Evolutionary conservation across 176 grass and related monocot species (phyloP).

Genomic region (Chloris gayana): DNA sequence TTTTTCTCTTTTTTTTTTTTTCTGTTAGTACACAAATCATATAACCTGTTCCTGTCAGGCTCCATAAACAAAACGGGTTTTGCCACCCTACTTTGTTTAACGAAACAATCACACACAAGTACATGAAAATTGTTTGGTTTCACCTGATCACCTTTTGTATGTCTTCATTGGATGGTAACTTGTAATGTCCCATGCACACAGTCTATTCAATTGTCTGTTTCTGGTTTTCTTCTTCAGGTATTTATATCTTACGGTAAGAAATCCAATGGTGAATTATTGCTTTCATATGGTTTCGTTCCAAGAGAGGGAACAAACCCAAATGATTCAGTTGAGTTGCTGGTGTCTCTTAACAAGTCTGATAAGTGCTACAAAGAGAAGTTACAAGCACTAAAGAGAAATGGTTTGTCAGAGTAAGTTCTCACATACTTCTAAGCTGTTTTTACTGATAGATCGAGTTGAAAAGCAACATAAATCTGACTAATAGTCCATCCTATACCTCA

Average conservation of each 20-base stretch:
- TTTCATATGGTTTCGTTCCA: constrained; percentile 97
- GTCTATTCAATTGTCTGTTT: constrained; percentile 6
- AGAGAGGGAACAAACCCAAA: constrained; percentile 96
- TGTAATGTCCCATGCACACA: constrained; percentile 9
- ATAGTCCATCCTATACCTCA: background rate
- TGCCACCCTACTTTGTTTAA: constrained; percentile 20
- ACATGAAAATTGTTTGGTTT: constrained; percentile 13
- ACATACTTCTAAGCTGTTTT: constrained; percentile 4
- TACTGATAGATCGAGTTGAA: background rate
- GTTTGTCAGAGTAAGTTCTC: constrained; percentile 79
- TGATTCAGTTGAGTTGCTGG: constrained; percentile 83
- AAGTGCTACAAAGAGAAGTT: constrained; percentile 87
- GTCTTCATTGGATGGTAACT: background rate
- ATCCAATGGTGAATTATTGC: constrained; percentile 93
- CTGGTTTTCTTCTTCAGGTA: constrained; percentile 51
- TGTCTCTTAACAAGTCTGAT: constrained; percentile 84
- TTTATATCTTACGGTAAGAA: constrained; percentile 99
- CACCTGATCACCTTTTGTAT: constrained; percentile 10
- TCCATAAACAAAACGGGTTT: constrained; percentile 8
- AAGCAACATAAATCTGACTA: background rate
- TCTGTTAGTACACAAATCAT: constrained; percentile 13
- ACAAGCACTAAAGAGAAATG: constrained; percentile 66
- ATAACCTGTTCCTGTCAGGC: constrained; percentile 1
- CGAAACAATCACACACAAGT: background rate
- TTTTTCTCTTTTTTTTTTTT: constrained; percentile 24